Evolutionary conservation across 106 monocot species (phyloP), one percentile per base, ranked within the genome.

Genomic region (Amphibolis antarctica): DNA sequence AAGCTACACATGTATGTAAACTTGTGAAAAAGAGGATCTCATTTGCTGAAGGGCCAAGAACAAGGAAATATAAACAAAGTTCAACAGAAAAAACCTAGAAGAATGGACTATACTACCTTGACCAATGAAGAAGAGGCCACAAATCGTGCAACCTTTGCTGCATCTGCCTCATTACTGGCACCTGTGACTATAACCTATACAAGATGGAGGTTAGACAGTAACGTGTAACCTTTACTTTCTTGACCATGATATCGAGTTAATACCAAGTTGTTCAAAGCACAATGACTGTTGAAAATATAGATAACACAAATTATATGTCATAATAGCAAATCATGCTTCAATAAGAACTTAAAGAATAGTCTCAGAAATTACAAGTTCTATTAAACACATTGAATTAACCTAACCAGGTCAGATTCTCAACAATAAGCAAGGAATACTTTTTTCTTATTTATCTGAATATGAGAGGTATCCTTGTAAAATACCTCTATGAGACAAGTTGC

Each of bases 401-500:
- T 36, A 36, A 36, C 36, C 2, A 36, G 36, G 36, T 36, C 36
- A 36, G 36, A 36, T 36, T 36, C 7, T 36, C 36, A 36, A 36
- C 36, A 36, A 36, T 36, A 36, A 36, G 36, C 36, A 36, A 36
- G 36, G 36, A 4, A 7, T 36, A 36, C 7, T 36, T 4, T 36
- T 36, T n/a, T n/a, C n/a, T n/a, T n/a, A n/a, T n/a, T n/a, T n/a
- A n/a, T 7, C 36, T 36, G 2, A 7, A 36, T 36, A 36, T 36
- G 7, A 36, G 36, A 36, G 36, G 2, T 36, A 36, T 36, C 36
- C 4, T 4, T 18, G 43, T 36, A 44, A 17, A 29, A 55, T 73
- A 98, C 98, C 98, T 98, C 98, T 68, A 98, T 82, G 62, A 98
- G 68, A 71, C 98, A 98, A 46, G 98, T 91, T 75, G 98, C 98